Conservation (phyloP, 1,284 basidiomycete genomes). For the Prillingera fragicola region DNA sequence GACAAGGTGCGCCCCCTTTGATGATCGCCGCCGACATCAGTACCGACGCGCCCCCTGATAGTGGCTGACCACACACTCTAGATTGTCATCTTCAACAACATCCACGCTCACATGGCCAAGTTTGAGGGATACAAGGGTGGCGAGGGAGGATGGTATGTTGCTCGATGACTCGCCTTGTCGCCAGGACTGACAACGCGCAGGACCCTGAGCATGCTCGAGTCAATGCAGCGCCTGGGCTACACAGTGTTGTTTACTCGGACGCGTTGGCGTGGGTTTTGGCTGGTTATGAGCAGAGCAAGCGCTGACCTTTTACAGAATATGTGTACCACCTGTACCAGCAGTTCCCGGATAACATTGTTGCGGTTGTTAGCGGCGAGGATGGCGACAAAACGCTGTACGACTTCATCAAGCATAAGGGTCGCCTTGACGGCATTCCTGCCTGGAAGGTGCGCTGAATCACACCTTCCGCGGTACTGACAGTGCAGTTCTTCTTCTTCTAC, state of each 20-base stretch:
- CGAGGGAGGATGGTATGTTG: conserved; percentile 5
- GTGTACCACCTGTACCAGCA: conserved; percentile 16
- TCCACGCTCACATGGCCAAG: not conserved
- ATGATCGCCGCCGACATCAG: too few relatives aligned
- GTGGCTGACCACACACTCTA: too few relatives aligned
- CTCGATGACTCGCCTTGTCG: too few relatives aligned
- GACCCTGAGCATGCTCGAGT: too few relatives aligned
- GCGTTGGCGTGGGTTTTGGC: too few relatives aligned
- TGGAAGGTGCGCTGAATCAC: conserved; percentile 13
- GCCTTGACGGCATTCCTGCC: conserved; percentile 11
- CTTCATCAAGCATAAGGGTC: conserved; percentile 5
- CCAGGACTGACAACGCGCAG: too few relatives aligned
- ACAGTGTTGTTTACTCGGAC: too few relatives aligned
- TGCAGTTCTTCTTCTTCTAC: conserved; percentile 20
- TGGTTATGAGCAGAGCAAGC: too few relatives aligned
- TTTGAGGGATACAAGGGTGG: not conserved
- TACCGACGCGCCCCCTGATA: too few relatives aligned
- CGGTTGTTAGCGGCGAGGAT: conserved; percentile 5
- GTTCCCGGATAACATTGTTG: conserved; percentile 16
- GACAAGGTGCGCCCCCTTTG: not conserved
- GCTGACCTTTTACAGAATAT: too few relatives aligned
- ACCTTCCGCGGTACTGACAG: not conserved
- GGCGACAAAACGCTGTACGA: conserved; percentile 1
- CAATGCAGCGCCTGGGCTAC: too few relatives aligned
- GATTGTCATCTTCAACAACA: not conserved